These are phyloP conservation scores for Phaffomyces antillensis DNA, from an alignment of 805 yeast genomes.

Conservation along the genomic window DNA sequence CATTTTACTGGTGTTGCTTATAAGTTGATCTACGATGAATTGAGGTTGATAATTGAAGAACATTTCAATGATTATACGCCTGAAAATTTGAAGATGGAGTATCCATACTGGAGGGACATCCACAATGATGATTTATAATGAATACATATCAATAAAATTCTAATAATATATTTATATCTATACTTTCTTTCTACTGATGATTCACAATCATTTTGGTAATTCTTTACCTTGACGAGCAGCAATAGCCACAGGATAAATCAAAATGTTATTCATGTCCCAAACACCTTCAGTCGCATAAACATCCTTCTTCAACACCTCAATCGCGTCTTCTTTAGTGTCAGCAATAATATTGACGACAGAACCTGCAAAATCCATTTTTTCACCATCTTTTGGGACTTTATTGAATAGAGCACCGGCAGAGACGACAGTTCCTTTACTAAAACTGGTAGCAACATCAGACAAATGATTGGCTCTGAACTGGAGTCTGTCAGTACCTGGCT, in stretches of 20 bases:
- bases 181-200: too few species aligned
- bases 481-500: conserved; percentile 48
- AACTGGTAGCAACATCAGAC: conserved; percentile 36
- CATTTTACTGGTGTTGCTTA: conserved; percentile 55
- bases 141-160: too few species aligned
- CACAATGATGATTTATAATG: conserved; percentile 10
- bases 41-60: conserved; percentile 31
- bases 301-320: conserved; percentile 58
- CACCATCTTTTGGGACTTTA: conserved; percentile 34
- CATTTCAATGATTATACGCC: conserved; percentile 43
- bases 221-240: conserved; percentile 31
- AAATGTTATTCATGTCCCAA: conserved; percentile 65
- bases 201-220: neutral
- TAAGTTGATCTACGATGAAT: conserved; percentile 37
- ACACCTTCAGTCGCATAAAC: conserved; percentile 57
- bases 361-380: conserved; percentile 53
- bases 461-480: conserved; percentile 47
- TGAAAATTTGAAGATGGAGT: conserved; percentile 27
- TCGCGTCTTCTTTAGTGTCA: conserved; percentile 54
- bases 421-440: conserved; percentile 37
- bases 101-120: conserved; percentile 37
- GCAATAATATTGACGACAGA: conserved; percentile 59
- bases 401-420: conserved; percentile 47
- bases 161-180: too few species aligned
- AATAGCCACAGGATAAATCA: conserved; percentile 48